Base-by-base conservation (phyloP, 2,329 filamentous ascomycete genomes). In the Cadophora sp. region DNA sequence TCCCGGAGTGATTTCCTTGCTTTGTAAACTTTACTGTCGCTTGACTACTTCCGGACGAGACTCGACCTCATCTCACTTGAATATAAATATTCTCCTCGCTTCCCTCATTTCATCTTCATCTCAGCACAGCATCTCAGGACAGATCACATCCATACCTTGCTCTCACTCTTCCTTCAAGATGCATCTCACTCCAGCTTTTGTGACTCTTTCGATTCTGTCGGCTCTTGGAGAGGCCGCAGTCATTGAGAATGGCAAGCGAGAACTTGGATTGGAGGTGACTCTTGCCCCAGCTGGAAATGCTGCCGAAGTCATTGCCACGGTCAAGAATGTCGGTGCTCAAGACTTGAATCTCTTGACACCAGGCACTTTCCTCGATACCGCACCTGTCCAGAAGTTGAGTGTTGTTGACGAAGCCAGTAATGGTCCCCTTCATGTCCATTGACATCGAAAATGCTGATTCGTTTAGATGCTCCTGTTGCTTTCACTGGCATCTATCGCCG, bases 401-500 rank as follows among this genome's bases (percentile, higher is more conserved):
- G 73, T 82, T 24, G 79, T 75, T 70, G 75, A 77, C 51, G 68
- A 66, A 58, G 74, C 75, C 31, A 74, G 77, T 77, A 76, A 26
- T 61, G 61, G 22, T 29, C 5, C 3, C 24, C 40, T 43, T 43
- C 40, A 43, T 2, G 8, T 43, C 2, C 16, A 19, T 16, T 16
- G 6, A n/a, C 2, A 22, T 8, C 37, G 7, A 43, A 9, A 6
- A 34, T 43, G n/a, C 24, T 29, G 26, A 51, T 14, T 29, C 58
- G 24, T 16, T 26, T 55, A 81, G 79, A 75, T 66, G 68, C 69
- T 1, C 74, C 78, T 61, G 74, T 81, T 37, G 73, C 76, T 6
- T 83, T 84, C 71, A 79, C 80, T 56, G 82, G 82, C 34, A 79
- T 83, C 62, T 77, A 79, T 66, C 74, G 81, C 51, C 79, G 78